phyloP scores from a whole-genome alignment of 164 flowering plant species.

The Tetrastigma voinierianum region DNA sequence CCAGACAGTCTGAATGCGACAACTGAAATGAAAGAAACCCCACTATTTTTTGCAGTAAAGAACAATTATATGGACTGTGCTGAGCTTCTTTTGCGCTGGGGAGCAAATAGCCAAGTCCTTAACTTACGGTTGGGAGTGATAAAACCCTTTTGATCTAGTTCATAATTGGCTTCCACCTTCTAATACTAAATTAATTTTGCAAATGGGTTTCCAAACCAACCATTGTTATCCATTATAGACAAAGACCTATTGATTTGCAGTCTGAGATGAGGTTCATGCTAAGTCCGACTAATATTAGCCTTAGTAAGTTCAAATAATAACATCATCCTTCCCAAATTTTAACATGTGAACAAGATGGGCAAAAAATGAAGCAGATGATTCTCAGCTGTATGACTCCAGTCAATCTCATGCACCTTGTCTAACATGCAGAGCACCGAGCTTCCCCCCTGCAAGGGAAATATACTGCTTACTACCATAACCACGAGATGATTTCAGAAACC shows the following conservation, averaged over 20 bases:
- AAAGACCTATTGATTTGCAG: conserved; percentile 60
- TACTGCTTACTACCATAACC: conserved; percentile 5
- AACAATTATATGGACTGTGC: conserved; percentile 48
- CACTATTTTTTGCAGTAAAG: conserved; percentile 59
- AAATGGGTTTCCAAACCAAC: not conserved
- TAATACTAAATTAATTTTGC: not conserved
- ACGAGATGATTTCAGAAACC: conserved; percentile 20
- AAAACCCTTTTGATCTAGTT: not conserved
- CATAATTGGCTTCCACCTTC: not conserved
- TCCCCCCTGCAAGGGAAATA: conserved; percentile 18
- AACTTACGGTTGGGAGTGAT: conserved; percentile 47
- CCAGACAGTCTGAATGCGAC: conserved; percentile 35
- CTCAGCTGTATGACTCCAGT: no score
- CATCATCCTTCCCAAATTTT: not conserved
- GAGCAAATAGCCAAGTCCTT: conserved; percentile 51
- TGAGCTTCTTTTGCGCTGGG: conserved; percentile 47
- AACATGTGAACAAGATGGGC: not conserved
- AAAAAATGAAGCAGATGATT: no score
- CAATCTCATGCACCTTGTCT: not conserved
- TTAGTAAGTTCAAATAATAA: conserved; percentile 30
- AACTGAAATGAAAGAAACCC: conserved; percentile 56
- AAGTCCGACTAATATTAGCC: conserved; percentile 27
- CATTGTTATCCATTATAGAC: conserved; percentile 32
- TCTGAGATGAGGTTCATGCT: conserved; percentile 64
- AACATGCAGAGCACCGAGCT: conserved; percentile 29